A percentile compares a stretch with the other conserved stretches of the same genome.
Evolutionary conservation across 2,329 filamentous ascomycete species (phyloP).

Genomic region (Alternaria triticina): DNA sequence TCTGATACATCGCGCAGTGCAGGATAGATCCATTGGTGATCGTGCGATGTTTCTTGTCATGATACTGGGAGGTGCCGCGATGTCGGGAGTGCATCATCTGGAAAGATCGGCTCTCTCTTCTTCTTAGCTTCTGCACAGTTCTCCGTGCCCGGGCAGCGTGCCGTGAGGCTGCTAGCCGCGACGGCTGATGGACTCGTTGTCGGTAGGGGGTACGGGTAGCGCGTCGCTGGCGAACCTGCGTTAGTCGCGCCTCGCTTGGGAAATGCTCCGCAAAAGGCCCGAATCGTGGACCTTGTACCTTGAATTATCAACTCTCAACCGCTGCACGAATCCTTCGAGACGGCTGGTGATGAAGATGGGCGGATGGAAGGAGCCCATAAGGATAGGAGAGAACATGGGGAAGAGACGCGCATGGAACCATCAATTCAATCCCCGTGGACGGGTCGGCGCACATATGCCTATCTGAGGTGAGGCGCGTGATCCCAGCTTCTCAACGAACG

Average conservation of each 20-base stretch:
- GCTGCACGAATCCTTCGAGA: background rate
- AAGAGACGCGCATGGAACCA: background rate
- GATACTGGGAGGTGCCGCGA: background rate
- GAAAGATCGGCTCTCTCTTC: background rate
- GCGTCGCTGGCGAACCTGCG: conserved; percentile 6
- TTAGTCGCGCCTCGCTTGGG: conserved; percentile 6
- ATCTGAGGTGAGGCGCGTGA: background rate
- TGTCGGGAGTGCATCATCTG: background rate
- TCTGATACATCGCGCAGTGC: background rate
- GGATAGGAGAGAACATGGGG: background rate
- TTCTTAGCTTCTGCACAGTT: background rate
- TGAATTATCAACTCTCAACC: background rate
- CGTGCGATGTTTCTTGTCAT: background rate
- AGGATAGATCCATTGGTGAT: background rate
- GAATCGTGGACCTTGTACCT: background rate
- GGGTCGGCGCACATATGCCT: background rate
- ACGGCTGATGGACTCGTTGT: background rate
- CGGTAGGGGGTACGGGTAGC: conserved; percentile 3
- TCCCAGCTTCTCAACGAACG: background rate
- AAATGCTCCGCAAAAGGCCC: conserved; percentile 9
- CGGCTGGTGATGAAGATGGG: background rate
- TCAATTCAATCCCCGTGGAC: background rate
- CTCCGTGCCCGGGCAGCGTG: background rate
- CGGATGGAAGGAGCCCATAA: background rate
- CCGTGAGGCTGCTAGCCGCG: background rate